Evolutionary conservation across 192 early-diverging fungal genomes (phyloP).

Genomic region (Coemansia reversa): DNA sequence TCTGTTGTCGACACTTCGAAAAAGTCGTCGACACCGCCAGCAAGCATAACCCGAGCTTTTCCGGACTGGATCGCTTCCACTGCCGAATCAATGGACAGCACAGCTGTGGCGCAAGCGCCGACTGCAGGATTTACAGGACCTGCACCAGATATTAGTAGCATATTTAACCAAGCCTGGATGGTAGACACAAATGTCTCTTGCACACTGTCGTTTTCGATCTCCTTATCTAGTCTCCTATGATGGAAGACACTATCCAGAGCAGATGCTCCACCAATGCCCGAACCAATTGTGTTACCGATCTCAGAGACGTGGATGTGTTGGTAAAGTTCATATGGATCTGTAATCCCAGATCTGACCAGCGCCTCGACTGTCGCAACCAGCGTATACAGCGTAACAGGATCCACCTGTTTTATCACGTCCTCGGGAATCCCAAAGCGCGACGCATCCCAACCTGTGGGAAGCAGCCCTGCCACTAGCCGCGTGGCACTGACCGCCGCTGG

Average conservation of each 20-base stretch:
- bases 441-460: constrained; percentile 93
- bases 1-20: constrained; percentile 84
- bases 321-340: constrained; percentile 94
- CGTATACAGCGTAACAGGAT: constrained; percentile 79
- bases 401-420: constrained; percentile 83
- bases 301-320: constrained; percentile 91
- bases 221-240: constrained; percentile 72
- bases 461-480: constrained; percentile 75
- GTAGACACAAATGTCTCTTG: constrained; percentile 59
- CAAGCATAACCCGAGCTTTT: constrained; percentile 86
- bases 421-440: constrained; percentile 86
- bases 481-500: constrained; percentile 86
- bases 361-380: constrained; percentile 88
- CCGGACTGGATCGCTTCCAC: constrained; percentile 80
- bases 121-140: constrained; percentile 76
- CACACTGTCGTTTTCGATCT: constrained; percentile 78
- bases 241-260: constrained; percentile 71
- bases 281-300: constrained; percentile 83
- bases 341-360: constrained; percentile 81
- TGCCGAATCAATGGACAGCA: constrained; percentile 81
- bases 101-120: constrained; percentile 89
- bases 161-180: constrained; percentile 58
- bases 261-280: constrained; percentile 78
- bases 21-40: constrained; percentile 86
- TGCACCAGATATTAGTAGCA: constrained; percentile 83